phyloP scores from a whole-genome alignment of 176 grass and related monocot species.

The Paspalum notatum region DNA sequence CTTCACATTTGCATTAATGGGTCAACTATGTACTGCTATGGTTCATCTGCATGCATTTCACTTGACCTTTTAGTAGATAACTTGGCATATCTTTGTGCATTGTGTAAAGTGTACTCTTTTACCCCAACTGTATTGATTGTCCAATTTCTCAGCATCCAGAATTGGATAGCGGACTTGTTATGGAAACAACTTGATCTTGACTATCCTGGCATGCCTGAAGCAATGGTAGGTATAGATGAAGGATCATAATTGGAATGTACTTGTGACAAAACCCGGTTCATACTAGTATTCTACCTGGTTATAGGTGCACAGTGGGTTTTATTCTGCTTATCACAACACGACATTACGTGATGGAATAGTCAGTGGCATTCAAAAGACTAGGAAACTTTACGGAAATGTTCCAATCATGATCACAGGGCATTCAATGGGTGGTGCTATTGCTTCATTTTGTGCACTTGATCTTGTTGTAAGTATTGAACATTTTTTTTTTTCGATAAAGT shows the following conservation, averaged over 20 bases:
- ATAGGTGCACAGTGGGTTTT: slow-evolving; percentile 95
- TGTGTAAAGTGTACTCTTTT: slow-evolving; percentile 15
- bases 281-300: slow-evolving; percentile 19
- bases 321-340: slow-evolving; percentile 87
- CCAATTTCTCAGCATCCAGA: slow-evolving; percentile 70
- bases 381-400: slow-evolving; percentile 65
- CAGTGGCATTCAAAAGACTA: slow-evolving; percentile 64
- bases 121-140: not conserved
- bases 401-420: slow-evolving; percentile 80
- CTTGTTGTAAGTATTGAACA: slow-evolving; percentile 75
- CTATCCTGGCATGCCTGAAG: slow-evolving; percentile 83
- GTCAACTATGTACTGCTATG: not conserved
- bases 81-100: slow-evolving; percentile 21
- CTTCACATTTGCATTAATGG: not conserved
- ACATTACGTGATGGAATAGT: slow-evolving; percentile 64
- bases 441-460: slow-evolving; percentile 97
- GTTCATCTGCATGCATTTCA: not conserved
- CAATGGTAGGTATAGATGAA: slow-evolving; percentile 63
- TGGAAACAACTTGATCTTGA: slow-evolving; percentile 96
- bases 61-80: slow-evolving; percentile 8
- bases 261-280: not conserved
- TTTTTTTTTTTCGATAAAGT: no score
- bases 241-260: not conserved
- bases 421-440: slow-evolving; percentile 94
- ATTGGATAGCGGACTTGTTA: slow-evolving; percentile 92